Percentiles rank a stretch among this genome's conserved stretches.
Evolutionary conservation across 305 asterid genomes (phyloP).

Genomic region (Fraxinus greggii): DNA sequence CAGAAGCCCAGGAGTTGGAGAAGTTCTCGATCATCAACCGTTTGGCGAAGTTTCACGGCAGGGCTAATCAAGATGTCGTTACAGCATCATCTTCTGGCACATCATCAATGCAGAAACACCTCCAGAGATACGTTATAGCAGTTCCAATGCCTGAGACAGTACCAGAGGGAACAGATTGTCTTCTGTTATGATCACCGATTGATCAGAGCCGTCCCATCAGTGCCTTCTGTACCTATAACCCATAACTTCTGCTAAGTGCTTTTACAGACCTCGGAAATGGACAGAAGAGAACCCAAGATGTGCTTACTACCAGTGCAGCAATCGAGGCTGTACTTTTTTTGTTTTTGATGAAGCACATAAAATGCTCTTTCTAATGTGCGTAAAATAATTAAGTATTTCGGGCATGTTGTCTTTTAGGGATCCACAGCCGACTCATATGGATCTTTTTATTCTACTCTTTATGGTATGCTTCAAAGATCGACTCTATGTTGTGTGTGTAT

Average conservation of each 20-base stretch:
- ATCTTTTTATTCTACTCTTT: constrained; percentile 19
- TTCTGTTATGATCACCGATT: constrained; percentile 48
- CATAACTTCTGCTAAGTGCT: constrained; percentile 4
- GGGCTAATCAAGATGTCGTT: constrained; percentile 35
- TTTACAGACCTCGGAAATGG: constrained; percentile 19
- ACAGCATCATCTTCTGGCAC: constrained; percentile 37
- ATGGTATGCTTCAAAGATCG: not conserved
- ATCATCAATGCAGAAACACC: constrained; percentile 7
- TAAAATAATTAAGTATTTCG: constrained; percentile 24
- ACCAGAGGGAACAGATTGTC: constrained; percentile 53
- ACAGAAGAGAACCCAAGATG: constrained; percentile 21
- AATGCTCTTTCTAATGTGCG: constrained; percentile 37
- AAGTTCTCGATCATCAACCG: constrained; percentile 61
- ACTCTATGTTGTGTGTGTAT: constrained; percentile 8
- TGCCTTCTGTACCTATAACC: not conserved
- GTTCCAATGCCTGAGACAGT: constrained; percentile 54
- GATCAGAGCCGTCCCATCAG: not conserved
- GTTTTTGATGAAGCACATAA: constrained; percentile 30
- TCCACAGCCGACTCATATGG: constrained; percentile 26
- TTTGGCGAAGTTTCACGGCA: constrained; percentile 67
- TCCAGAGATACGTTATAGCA: constrained; percentile 51
- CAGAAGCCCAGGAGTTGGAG: constrained; percentile 60
- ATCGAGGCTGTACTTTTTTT: constrained; percentile 22
- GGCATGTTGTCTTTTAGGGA: constrained; percentile 27
- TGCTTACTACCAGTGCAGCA: constrained; percentile 25